Evolutionary conservation across 495 filamentous ascomycete species (phyloP), one percentile per base, ranked within the genome.

Genomic region (Physcia stellaris): DNA sequence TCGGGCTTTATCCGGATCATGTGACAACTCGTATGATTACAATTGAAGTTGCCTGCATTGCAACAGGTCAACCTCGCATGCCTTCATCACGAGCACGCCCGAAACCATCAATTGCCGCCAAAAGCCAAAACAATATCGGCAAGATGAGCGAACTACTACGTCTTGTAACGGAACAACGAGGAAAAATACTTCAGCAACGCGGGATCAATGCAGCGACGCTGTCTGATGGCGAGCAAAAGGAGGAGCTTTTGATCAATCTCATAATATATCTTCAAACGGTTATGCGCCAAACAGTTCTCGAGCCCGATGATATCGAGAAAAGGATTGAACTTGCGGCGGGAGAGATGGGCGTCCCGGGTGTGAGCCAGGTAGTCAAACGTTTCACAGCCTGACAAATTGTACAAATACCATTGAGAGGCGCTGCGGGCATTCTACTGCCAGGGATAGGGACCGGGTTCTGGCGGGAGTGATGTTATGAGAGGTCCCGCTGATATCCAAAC

Each of bases 321-420:
- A 51, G 64, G 28, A 53, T 78, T 18, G 48, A 51, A 17, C 45
- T 53, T 16, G 68, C 67, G 16, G 71, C 72, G 12, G 37, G 41
- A 32, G 70, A 76, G 40, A 77, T 80, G 74, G 66, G 68, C 5
- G 63, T 70, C 12, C n/a, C n/a, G n/a, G n/a, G n/a, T n/a, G n/a
- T n/a, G n/a, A n/a, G n/a, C n/a, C n/a, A n/a, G n/a, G n/a, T n/a
- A n/a, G n/a, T n/a, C n/a, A n/a, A n/a, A n/a, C n/a, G n/a, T n/a
- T n/a, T n/a, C n/a, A n/a, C n/a, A n/a, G n/a, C n/a, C n/a, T n/a
- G n/a, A n/a, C n/a, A n/a, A n/a, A n/a, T n/a, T n/a, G n/a, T n/a
- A n/a, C n/a, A n/a, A n/a, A n/a, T n/a, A n/a, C n/a, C n/a, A n/a
- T n/a, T n/a, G n/a, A n/a, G n/a, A n/a, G n/a, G n/a, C n/a, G n/a